Conservation (phyloP, 148 eudicot genomes). For the Pouteria glomerata region DNA sequence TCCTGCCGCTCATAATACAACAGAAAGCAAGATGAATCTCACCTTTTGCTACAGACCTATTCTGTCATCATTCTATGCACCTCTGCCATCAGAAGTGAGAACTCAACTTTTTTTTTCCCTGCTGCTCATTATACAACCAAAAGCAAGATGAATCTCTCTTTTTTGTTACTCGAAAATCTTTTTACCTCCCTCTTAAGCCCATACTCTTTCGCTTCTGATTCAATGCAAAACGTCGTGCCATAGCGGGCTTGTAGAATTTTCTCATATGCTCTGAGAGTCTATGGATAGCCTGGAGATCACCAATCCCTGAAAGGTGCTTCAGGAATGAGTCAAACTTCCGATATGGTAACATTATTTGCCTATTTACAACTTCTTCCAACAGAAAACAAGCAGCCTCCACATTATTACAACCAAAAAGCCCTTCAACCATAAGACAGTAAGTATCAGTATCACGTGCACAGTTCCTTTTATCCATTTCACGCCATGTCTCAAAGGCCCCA, state of each 20-base stretch:
- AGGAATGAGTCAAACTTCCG: slow-evolving; percentile 66
- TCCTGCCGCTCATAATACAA: no score
- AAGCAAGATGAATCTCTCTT: background rate
- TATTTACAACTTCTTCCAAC: slow-evolving; percentile 60
- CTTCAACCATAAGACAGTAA: slow-evolving; percentile 85
- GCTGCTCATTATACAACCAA: background rate
- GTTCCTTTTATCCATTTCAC: slow-evolving; percentile 66
- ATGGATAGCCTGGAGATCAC: slow-evolving; percentile 71
- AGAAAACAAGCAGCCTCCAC: slow-evolving; percentile 54
- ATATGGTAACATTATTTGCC: slow-evolving; percentile 69
- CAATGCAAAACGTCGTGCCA: slow-evolving; percentile 77
- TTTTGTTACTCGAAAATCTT: background rate
- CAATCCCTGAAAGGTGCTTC: slow-evolving; percentile 62
- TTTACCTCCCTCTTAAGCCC: slow-evolving; percentile 58
- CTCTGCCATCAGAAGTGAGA: background rate
- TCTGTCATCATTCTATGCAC: background rate
- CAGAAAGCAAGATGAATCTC: no score
- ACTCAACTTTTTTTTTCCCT: background rate
- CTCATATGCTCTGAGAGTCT: slow-evolving; percentile 83
- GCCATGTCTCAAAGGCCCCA: slow-evolving; percentile 77
- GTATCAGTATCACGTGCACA: slow-evolving; percentile 61
- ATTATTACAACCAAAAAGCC: slow-evolving; percentile 58
- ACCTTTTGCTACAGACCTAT: no score
- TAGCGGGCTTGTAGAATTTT: slow-evolving; percentile 71
- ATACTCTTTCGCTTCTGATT: slow-evolving; percentile 67